Evolutionary conservation across 176 grass and related monocot species (phyloP).

Genomic region (Oryza australiensis): DNA sequence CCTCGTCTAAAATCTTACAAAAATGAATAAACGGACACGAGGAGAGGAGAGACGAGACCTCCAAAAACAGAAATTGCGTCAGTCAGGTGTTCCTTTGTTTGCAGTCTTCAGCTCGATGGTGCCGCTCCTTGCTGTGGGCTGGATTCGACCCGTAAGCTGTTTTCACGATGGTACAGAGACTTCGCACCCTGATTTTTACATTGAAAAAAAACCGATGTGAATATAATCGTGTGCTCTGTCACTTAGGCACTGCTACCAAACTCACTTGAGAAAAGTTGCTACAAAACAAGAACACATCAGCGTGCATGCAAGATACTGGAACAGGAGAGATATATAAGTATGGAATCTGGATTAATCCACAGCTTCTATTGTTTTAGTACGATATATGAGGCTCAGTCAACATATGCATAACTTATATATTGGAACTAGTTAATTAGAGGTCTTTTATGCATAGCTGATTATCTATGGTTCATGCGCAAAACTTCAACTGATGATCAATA

Average conservation of each 20-base stretch:
- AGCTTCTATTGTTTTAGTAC: not conserved
- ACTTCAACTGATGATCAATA: not conserved
- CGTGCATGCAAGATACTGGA: not conserved
- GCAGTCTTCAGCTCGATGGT: constrained; percentile 23
- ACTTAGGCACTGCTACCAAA: not conserved
- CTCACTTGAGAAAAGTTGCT: not conserved
- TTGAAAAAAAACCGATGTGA: not conserved
- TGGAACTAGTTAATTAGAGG: not conserved
- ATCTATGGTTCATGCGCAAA: not conserved
- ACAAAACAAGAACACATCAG: not conserved
- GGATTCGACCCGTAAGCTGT: constrained; percentile 79
- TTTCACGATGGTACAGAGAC: constrained; percentile 68
- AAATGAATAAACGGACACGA: not conserved
- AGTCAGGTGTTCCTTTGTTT: too few species aligned
- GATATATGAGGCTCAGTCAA: not conserved
- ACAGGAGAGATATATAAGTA: not conserved
- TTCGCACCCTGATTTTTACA: constrained; percentile 69
- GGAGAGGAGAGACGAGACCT: not conserved
- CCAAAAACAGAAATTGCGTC: not conserved
- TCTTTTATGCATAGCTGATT: not conserved
- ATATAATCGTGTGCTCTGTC: not conserved
- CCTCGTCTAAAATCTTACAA: not conserved
- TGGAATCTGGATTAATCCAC: not conserved
- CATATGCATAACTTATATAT: not conserved
- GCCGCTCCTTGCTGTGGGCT: constrained; percentile 9